Percentiles rank a stretch among this genome's conserved stretches.
Conservation (phyloP, 2,329 filamentous ascomycete species). For the Paecilomyces formosus region DNA sequence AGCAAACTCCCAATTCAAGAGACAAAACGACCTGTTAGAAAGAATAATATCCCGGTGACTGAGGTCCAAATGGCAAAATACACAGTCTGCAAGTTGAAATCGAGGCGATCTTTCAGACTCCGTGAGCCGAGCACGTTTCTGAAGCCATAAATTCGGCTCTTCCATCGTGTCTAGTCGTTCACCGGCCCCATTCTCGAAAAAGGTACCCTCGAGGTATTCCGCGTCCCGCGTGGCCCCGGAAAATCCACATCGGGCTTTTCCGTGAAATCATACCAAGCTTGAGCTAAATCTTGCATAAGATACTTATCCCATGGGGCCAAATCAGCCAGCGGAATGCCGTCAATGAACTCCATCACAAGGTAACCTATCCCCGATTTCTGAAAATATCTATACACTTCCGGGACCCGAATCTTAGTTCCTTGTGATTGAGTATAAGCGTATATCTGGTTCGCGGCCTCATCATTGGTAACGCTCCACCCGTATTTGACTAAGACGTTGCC, state of each 20-base stretch:
- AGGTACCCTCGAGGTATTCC: background rate
- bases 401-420: background rate
- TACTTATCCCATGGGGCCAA: background rate
- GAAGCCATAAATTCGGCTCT: too few relatives aligned
- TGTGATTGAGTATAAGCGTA: background rate
- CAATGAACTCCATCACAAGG: background rate
- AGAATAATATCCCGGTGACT: too few relatives aligned
- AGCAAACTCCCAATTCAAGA: too few relatives aligned
- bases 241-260: background rate
- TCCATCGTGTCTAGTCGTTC: too few relatives aligned
- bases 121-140: too few relatives aligned
- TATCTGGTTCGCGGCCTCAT: background rate
- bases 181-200: background rate
- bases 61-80: too few relatives aligned
- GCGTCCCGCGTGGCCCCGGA: background rate
- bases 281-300: background rate
- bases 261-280: background rate
- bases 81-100: too few relatives aligned
- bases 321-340: background rate
- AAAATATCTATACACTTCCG: background rate
- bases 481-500: background rate
- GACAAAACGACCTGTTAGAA: too few relatives aligned
- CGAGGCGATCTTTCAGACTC: too few relatives aligned
- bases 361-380: background rate
- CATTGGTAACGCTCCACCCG: background rate